Evolutionary conservation across 495 filamentous ascomycete genomes (phyloP), one percentile per base, ranked within the genome.

Genomic region (Penicillium paradoxum): DNA sequence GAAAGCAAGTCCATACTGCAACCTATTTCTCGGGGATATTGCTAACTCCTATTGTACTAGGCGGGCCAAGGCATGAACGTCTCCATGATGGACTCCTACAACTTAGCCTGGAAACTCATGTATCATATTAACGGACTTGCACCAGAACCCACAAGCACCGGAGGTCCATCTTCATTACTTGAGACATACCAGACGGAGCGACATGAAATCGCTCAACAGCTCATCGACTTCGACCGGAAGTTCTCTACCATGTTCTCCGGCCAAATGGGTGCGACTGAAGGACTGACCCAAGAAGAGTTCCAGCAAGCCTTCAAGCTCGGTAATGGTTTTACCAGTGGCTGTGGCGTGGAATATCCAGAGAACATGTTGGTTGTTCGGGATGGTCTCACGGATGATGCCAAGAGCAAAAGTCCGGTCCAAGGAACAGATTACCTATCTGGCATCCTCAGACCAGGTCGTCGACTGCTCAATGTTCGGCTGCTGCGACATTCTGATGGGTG

Each of bases 61-160:
- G 87, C 87, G 21, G 89, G 87, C 4, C 89, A 92, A 74, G 89
- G 89, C 33, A 90, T 92, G 88, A 95, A 95, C 61, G 84, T 89
- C 9, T 86, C 85, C 1, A 89, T 93, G 75, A 81, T 90, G 52
- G 89, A 95, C 60, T 83, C 84, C 4, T 82, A 82, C 59, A 92
- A 93, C 60, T 73, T 95, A 3, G 87, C 83, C 6, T 95, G 89
- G 89, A 93, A 92, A 65, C 79, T 95, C 24, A 79, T 82, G 41
- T 78, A 82, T 25, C 83, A 86, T 24, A 76, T 89, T 53, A 73
- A 77, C 33, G 84, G 85, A 9, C 76, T 84, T 27, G 78, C 79
- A 1, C 60, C 66, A 1, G 45, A 29, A 53, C 17, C 47, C 9
- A 15, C 49, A 6, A 13, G 22, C 4, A 18, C 27, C 76, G 73